Percentiles rank a stretch among this genome's conserved stretches.
These are phyloP conservation scores for Vachellia pachyceras DNA, from an alignment of 306 rosid genomes.

Conservation along the genomic window DNA sequence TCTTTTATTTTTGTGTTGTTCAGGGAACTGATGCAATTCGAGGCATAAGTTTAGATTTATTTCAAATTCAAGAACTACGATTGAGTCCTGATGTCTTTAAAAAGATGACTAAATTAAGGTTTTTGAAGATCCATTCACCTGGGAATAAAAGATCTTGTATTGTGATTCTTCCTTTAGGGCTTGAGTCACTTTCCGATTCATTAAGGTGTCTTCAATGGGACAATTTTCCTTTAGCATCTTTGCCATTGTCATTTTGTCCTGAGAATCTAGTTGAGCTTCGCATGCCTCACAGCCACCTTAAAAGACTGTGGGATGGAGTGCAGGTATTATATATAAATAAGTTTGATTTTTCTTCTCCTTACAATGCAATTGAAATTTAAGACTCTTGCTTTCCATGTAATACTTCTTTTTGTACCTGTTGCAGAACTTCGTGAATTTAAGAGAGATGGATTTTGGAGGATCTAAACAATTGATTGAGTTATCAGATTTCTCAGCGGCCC, in stretches of 20 bases:
- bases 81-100: slow-evolving; percentile 13
- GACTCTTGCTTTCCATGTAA: no score
- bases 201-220: slow-evolving; percentile 23
- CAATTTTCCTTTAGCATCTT: background rate
- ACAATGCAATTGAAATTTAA: no score
- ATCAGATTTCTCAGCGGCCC: no score
- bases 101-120: slow-evolving; percentile 32
- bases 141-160: background rate
- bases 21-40: slow-evolving; percentile 39
- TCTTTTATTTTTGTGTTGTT: background rate
- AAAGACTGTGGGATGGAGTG: slow-evolving; percentile 29
- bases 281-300: background rate
- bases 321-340: background rate
- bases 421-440: background rate
- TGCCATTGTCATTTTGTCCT: slow-evolving; percentile 9
- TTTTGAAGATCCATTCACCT: slow-evolving; percentile 8
- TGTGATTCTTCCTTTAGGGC: background rate
- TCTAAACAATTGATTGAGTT: no score
- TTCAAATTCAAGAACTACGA: background rate
- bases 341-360: no score
- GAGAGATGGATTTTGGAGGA: no score
- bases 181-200: background rate
- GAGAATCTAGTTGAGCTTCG: slow-evolving; percentile 15
- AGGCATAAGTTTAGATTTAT: slow-evolving; percentile 34
- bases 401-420: background rate